Base-by-base conservation (phyloP, 2,329 filamentous ascomycete species). In the Pseudovirgaria hyperparasitica region DNA sequence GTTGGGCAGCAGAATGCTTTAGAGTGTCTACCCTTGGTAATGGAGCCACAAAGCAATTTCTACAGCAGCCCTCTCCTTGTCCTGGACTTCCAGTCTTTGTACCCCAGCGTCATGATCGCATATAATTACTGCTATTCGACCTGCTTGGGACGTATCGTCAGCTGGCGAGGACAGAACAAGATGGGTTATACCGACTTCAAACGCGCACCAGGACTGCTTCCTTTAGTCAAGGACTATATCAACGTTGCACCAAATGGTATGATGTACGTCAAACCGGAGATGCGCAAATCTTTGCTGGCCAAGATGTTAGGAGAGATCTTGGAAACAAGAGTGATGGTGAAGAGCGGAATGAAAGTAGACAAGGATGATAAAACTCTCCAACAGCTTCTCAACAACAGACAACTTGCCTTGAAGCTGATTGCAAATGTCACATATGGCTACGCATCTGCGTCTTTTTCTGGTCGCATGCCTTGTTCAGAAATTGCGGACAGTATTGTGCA, bases 111-210 rank as follows among this genome's bases (percentile, higher is more conserved):
- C 33, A 94, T 98, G 85, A 96, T 98, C 46, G 90, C 90, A 0
- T 96, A 98, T 60, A 98, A 98, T 45, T 90, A 94, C 48, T 98
- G 90, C 58, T 98, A 98, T 48, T 96, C 90, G 0, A 98, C 90
- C 0, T 98, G 86, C 41, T 65, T 96, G 1, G 90, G 90, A 0
- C 73, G 90, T 16, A 75, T 93, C 20, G 71, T 75, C 16, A 72
- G 75, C 40, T 94, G 87, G 87, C 73, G 84, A n/a, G 86, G 85
- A 3, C 74, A 70, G 16, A 86, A 84, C 59, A 93, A 96, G 56
- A 84, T 98, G 78, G 90, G 90, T 0, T 93, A 96, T 48, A 74
- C 75, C 16, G 78, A 93, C 34, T 96, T 92, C 54, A 67, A 77
- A 36, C 72, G 90, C 14, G 72, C 86, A 37, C 65, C 75, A 18